Percentiles rank a stretch among this genome's conserved stretches.
Evolutionary conservation across 2,329 filamentous ascomycete genomes (phyloP).

Genomic region (Acrodontium crateriforme): DNA sequence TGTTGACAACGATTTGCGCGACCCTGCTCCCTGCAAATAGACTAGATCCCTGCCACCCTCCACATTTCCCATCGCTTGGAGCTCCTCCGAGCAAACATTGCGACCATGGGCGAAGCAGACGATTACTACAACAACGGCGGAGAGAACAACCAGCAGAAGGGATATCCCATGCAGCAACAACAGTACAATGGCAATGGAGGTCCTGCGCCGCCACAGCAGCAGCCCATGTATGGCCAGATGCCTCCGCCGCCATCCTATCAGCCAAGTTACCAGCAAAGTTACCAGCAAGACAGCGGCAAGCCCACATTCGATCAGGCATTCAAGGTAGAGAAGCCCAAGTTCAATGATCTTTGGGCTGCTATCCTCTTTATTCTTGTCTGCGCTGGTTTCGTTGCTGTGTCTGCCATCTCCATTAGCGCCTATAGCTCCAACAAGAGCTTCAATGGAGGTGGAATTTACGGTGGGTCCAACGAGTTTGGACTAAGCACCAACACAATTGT

Average conservation of each 20-base stretch:
- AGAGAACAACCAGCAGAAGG: constrained; percentile 3
- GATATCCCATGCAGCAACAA: constrained; percentile 3
- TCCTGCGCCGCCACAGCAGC: constrained; percentile 7
- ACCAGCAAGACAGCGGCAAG: constrained; percentile 23
- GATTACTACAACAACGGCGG: constrained; percentile 9
- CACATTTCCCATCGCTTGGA: no score
- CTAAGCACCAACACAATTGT: constrained; percentile 76
- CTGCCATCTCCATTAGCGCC: constrained; percentile 59
- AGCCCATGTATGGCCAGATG: constrained; percentile 9
- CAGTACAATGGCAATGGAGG: constrained; percentile 4
- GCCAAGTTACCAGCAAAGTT: constrained; percentile 20
- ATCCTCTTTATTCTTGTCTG: constrained; percentile 60
- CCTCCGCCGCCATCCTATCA: constrained; percentile 26
- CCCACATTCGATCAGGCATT: constrained; percentile 65
- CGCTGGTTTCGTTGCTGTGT: constrained; percentile 62
- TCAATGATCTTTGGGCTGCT: constrained; percentile 76
- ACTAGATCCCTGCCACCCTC: no score
- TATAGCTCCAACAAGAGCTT: constrained; percentile 51
- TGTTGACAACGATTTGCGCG: no score
- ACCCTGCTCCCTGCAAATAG: no score
- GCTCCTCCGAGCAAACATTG: no score
- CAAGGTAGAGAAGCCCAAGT: constrained; percentile 71
- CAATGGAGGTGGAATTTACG: constrained; percentile 62
- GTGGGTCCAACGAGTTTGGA: constrained; percentile 48
- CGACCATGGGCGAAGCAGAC: constrained; percentile 6